These are phyloP conservation scores for Wickerhamomyces sp. DNA, from an alignment of 1,139 yeast species.

Conservation along the genomic window DNA sequence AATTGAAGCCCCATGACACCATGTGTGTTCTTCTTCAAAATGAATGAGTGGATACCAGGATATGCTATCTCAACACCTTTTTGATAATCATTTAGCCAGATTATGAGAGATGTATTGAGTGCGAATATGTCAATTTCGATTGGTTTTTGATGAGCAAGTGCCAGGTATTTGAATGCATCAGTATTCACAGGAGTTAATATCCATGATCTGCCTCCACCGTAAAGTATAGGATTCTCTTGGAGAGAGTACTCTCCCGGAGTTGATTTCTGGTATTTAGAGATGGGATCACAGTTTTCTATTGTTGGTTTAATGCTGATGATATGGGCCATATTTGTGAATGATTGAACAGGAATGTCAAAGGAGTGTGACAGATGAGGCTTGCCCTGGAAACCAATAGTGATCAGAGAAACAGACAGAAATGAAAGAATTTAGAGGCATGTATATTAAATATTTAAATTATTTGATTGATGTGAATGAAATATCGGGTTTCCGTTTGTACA, in stretches of 20 bases:
- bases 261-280: constrained; percentile 25
- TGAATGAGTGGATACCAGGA: constrained; percentile 30
- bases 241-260: constrained; percentile 27
- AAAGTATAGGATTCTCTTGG: constrained; percentile 30
- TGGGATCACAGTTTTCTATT: constrained; percentile 31
- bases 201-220: constrained; percentile 38
- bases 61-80: constrained; percentile 34
- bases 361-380: neutral
- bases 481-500: too few species aligned
- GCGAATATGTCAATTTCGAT: constrained; percentile 32
- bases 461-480: too few species aligned
- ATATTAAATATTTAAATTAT: too few species aligned
- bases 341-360: neutral
- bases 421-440: too few species aligned
- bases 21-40: constrained; percentile 17
- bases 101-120: constrained; percentile 28
- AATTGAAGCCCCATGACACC: constrained; percentile 14
- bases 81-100: constrained; percentile 32
- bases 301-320: constrained; percentile 27
- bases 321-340: constrained; percentile 5
- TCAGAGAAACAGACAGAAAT: neutral
- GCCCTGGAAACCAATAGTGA: too few species aligned
- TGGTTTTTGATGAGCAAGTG: constrained; percentile 11
- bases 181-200: constrained; percentile 9
- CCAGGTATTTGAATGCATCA: constrained; percentile 9